A percentile compares a stretch with the other conserved stretches of the same genome.
Evolutionary conservation across 2,329 filamentous ascomycete genomes (phyloP).

Genomic region (Pestalotiopsis sp.): DNA sequence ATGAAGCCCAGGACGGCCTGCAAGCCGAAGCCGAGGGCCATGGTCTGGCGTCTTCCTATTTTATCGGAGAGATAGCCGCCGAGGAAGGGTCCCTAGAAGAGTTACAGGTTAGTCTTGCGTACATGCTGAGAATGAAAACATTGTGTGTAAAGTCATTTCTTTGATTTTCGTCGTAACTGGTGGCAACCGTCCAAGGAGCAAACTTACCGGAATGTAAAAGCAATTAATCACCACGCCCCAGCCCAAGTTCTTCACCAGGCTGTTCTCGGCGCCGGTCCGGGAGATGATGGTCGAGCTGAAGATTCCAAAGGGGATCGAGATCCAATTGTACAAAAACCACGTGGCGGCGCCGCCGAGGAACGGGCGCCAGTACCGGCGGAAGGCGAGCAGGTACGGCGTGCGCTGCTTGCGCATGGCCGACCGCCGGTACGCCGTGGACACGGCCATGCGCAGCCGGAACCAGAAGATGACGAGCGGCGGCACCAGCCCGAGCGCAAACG

Average conservation of each 20-base stretch:
- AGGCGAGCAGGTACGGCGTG: conserved; percentile 46
- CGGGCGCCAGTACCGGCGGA: conserved; percentile 50
- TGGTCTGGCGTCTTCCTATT: conserved; percentile 51
- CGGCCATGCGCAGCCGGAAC: conserved; percentile 53
- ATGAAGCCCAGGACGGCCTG: conserved; percentile 50
- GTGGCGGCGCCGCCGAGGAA: conserved; percentile 48
- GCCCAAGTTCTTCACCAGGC: conserved; percentile 43
- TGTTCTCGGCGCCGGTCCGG: conserved; percentile 40
- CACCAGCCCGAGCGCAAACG: conserved; percentile 50
- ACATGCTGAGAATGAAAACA: background rate
- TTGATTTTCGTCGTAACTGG: background rate
- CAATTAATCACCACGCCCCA: conserved; percentile 50
- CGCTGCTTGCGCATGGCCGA: conserved; percentile 46
- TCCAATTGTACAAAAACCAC: conserved; percentile 58
- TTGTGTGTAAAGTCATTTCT: background rate
- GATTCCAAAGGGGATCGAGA: conserved; percentile 56
- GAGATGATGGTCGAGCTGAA: conserved; percentile 55
- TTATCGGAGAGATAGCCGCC: conserved; percentile 50
- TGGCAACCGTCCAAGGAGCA: background rate
- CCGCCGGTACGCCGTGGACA: conserved; percentile 50
- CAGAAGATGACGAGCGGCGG: conserved; percentile 53
- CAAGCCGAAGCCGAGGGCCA: conserved; percentile 49
- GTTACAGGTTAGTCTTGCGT: no score
- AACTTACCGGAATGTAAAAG: conserved; percentile 44
- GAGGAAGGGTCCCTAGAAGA: conserved; percentile 37